Evolutionary conservation across 2,329 filamentous ascomycete genomes (phyloP), one percentile per base, ranked within the genome.

Genomic region (Fusarium pininemorale): DNA sequence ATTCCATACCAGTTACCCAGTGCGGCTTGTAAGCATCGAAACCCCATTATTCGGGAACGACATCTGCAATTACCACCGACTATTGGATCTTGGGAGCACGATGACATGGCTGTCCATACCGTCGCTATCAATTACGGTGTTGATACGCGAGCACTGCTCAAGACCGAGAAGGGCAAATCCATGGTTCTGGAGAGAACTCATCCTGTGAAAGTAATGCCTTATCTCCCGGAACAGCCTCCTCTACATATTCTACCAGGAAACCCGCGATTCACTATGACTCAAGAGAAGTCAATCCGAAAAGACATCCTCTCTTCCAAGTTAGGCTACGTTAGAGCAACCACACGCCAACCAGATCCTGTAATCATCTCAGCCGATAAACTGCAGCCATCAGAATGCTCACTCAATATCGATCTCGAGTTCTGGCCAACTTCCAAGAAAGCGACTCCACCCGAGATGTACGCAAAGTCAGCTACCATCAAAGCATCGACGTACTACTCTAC

Each of bases 21-120:
- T 3, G 73, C 66, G 0, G 55, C 75, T 1, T 77, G 75, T 16
- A 67, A 13, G 12, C 67, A 76, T 9, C 64, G 62, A 16, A 64
- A 63, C 4, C n/a, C 69, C 0, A 51, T 59, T 1, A 56, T 73
- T 1, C 45, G 62, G 5, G 69, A 75, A n/a, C 51, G 66, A 5
- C 75, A 77, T 28, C 45, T 75, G 15, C 69, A 66, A 5, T 30
- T 70, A 10, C 75, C 75, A 1, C 75, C 75, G 5, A 77, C 72
- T 3, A 15, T 77, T 22, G 75, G 75, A 8, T 42, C 59, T 1
- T 77, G 72, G 74, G 70, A 76, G 7, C 60, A 64, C 7, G 64
- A 74, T n/a, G 75, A 77, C 7, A 64, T 74, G 28, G 55, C 69
- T 6, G 73, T 76, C 7, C 72, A 76, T 14, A 69, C 69, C 0